Base-by-base conservation (phyloP, 306 rosid species). In the Pueraria montana region DNA sequence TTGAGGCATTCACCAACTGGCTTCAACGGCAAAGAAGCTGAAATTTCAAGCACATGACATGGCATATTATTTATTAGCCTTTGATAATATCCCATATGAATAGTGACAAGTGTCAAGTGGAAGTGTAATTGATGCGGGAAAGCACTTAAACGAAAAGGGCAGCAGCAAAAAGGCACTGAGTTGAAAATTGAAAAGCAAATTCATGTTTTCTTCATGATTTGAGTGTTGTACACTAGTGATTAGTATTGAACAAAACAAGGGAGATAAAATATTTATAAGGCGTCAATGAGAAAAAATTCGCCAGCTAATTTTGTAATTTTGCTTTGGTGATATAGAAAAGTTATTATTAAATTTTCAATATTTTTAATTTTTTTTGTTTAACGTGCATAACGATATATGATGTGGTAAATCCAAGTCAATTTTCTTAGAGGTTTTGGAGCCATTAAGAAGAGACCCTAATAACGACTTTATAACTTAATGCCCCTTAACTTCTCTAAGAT, bases 1-100 rank as follows among this genome's bases (percentile, higher is more conserved):
- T 96, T 18, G 85, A 92, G 63, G 90, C 73, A 24, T 96, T 96
- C 82, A 82, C 99, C 26, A 87, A 84, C 40, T 96, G 95, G 95
- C 72, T 94, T 80, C 87, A 88, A 82, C 84, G 88, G 36, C 86
- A 81, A 76, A 84, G 52, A 83, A 83, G 79, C 82, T 84, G 72
- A 79, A 52, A 43, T 43, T 72, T 77, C 72, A 83, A 76, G 36
- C 32, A 76, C 77, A 64, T 64, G 18, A 61, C n/a, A 61, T 84
- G 34, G 38, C 79, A 66, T 40, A 66, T 36, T 66, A 69, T 36
- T 53, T 85, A 69, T 43, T 40, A 74, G 77, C 76, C 77, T 68
- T 79, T 74, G 36, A 72, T 52, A 45, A 53, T 40, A 6, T 34
- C 81, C 69, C 24, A 14, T 55, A 79, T 43, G 68, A 83, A 53